Evolutionary conservation across 345 rosid species (phyloP), one percentile per base, ranked within the genome.

Genomic region (Corchorus olitorius): DNA sequence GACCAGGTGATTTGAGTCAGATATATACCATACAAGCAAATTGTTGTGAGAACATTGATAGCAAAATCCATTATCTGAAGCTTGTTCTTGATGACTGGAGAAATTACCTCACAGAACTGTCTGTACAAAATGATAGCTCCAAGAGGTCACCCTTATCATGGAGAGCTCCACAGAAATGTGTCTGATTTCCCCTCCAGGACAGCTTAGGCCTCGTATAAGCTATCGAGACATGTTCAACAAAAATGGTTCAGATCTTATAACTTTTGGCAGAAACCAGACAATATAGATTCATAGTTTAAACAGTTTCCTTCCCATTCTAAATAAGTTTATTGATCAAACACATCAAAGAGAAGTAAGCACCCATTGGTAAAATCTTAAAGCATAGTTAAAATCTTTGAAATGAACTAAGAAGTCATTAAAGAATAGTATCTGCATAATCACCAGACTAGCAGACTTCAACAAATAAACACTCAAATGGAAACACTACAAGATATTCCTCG

Each of bases 11-110:
- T 62, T 72, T 50, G 66, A 78, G 76, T 58, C 48, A 80, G 70
- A 73, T 85, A 53, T n/a, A 34, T 34, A 77, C 84, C 5, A 3
- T 88, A 52, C 87, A 83, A 60, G 85, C 87, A 59, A 83, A 83
- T 76, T 86, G 89, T 75, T 85, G 90, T 72, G 55, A 72, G 10
- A 61, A 76, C 58, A 68, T 79, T 54, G 83, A 83, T 12, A 77
- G 76, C 74, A 86, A 86, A 74, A 74, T 87, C 27, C 81, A 86
- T 68, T 77, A 84, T 65, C 78, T 88, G 2, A 79, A 77, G 67
- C 79, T 77, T 75, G 74, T 88, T 65, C 84, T 86, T 69, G 83
- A 84, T 50, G 79, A 81, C 54, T 76, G 84, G 81, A 84, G 75
- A 74, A 83, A 73, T 27, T 27, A 27, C 67, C 65, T 62, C 78